Evolutionary conservation across 164 flowering plant species (phyloP).

Genomic region (Saururus chinensis): DNA sequence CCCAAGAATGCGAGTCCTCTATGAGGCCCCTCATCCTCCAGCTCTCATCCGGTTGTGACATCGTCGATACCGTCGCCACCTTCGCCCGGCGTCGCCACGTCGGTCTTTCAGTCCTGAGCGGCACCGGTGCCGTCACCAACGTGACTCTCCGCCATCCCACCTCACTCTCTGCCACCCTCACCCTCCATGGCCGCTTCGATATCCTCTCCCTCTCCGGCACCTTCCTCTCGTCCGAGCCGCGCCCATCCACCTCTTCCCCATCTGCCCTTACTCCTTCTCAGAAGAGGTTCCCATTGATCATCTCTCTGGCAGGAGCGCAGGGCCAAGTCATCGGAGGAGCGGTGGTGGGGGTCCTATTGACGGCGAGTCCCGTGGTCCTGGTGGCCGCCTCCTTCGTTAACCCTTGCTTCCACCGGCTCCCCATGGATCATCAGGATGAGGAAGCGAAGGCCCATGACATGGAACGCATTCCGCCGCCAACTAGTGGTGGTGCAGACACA

Average conservation of each 20-base stretch:
- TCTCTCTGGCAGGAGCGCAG: constrained; percentile 31
- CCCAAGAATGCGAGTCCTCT: constrained; percentile 29
- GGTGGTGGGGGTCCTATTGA: constrained; percentile 23
- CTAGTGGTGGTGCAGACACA: not conserved
- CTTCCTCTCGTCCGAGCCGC: not conserved
- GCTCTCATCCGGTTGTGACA: constrained; percentile 29
- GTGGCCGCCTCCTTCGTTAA: constrained; percentile 24
- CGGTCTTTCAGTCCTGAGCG: constrained; percentile 31
- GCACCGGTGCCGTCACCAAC: constrained; percentile 38
- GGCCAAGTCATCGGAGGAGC: constrained; percentile 42
- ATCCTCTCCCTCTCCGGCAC: constrained; percentile 43
- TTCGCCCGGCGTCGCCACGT: constrained; percentile 22
- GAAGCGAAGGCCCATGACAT: not conserved
- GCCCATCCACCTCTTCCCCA: not conserved
- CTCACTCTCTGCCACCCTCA: constrained; percentile 26
- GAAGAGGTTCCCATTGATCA: constrained; percentile 5
- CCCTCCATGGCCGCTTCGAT: constrained; percentile 45
- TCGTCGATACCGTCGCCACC: constrained; percentile 26
- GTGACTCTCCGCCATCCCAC: constrained; percentile 41
- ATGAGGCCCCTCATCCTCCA: constrained; percentile 35
- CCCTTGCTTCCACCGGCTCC: constrained; percentile 18
- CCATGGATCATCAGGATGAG: constrained; percentile 9
- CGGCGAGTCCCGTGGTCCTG: constrained; percentile 22
- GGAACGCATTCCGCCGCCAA: constrained; percentile 1
- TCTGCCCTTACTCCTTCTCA: constrained; percentile 4